Evolutionary conservation across 352 stramenopile genomes (phyloP), one percentile per base, ranked within the genome.

Genomic region (Globisporangium acanthophoron): DNA sequence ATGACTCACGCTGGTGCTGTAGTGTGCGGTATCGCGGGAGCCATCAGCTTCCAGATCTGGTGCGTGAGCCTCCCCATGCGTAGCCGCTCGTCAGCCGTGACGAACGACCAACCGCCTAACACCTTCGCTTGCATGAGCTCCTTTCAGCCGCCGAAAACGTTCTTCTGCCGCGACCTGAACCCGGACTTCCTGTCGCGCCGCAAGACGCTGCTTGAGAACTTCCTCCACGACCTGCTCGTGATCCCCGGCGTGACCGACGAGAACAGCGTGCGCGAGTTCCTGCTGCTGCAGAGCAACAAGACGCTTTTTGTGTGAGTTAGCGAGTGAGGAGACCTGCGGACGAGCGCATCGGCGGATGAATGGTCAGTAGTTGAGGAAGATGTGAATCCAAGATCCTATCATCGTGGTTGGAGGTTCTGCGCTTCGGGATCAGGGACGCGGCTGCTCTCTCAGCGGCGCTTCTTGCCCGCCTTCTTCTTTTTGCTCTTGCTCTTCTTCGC

Each of bases 101-200:
- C 44, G 52, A 39, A 1, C 48, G 9, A 37, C 33, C 48, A 5
- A 37, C 33, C 33, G 33, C 4, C 59, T 31, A 15, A 20, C 56
- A 24, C 21, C 20, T 8, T 24, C 21, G 33, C 12, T 16, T 33
- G 16, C 20, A 33, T 5, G 35, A 3, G 18, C 33, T 37, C 47
- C 3, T 27, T 20, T 37, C 48, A 81, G 73, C 81, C 81, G 12
- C 75, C 78, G 16, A 91, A 89, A 56, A 87, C 81, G 1, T 88
- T 74, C 51, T 88, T 75, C 64, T 88, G 81, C 48, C 77, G 77
- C 27, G 81, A 91, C 50, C 56, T 91, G 47, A 91, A 88, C 52
- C 81, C 81, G 1, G 81, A 91, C 46, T 91, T 77, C 56, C 49
- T 91, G 41, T 49, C 59, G 43, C 71, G 60, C 61, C 81, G 81